Conservation (phyloP, 371 early-diverging fungal species). For the Mucor mucedo region DNA sequence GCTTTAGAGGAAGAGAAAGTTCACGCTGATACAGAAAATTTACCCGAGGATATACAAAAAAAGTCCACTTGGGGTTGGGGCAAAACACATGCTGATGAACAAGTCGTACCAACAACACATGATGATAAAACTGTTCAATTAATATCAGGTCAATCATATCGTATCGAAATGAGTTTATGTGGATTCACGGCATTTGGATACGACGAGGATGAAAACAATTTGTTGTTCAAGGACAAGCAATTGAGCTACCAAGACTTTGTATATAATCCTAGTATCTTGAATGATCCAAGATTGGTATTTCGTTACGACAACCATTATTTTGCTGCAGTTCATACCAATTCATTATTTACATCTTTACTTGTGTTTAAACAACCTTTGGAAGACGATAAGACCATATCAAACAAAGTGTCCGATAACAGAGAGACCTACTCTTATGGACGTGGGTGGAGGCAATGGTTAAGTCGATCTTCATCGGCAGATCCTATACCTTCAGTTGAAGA, state of each 20-base stretch:
- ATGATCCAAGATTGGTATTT: slow-evolving; percentile 70
- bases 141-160: slow-evolving; percentile 34
- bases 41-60: background rate
- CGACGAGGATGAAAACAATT: slow-evolving; percentile 52
- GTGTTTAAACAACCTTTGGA: slow-evolving; percentile 44
- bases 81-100: slow-evolving; percentile 5
- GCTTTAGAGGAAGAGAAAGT: background rate
- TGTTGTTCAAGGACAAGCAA: slow-evolving; percentile 61
- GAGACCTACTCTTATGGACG: slow-evolving; percentile 42
- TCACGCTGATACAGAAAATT: background rate
- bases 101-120: background rate
- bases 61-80: slow-evolving; percentile 9
- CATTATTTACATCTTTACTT: slow-evolving; percentile 59
- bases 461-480: slow-evolving; percentile 44
- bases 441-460: slow-evolving; percentile 57
- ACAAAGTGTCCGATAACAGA: slow-evolving; percentile 28
- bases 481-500: background rate
- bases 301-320: slow-evolving; percentile 63
- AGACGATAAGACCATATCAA: background rate
- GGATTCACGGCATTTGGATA: slow-evolving; percentile 46
- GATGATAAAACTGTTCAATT: slow-evolving; percentile 22
- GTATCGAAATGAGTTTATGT: slow-evolving; percentile 62
- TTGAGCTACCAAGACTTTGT: slow-evolving; percentile 66
- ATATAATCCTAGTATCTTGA: slow-evolving; percentile 66
- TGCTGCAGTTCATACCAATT: slow-evolving; percentile 44